A percentile compares a stretch with the other conserved stretches of the same genome.
Evolutionary conservation across 352 stramenopile genomes (phyloP).

Genomic region (Phytophthora tubulina): DNA sequence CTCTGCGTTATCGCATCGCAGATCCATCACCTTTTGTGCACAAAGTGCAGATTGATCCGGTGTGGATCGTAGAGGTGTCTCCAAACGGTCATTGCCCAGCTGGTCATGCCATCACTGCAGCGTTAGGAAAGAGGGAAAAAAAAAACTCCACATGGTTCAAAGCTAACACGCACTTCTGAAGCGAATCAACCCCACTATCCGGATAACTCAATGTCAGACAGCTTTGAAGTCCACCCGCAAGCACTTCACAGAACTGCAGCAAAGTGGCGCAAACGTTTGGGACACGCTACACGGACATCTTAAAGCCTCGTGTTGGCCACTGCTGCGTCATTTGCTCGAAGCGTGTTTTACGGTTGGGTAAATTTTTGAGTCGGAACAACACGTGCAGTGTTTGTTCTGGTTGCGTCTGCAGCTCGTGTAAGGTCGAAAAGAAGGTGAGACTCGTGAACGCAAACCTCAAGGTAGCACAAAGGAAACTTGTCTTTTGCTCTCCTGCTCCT

Average conservation of each 20-base stretch:
- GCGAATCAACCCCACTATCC: too few relatives aligned
- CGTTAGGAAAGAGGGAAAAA: too few relatives aligned
- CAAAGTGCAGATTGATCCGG: too few relatives aligned
- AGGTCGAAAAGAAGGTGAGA: slow-evolving; percentile 28
- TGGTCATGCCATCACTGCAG: too few relatives aligned
- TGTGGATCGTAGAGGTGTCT: too few relatives aligned
- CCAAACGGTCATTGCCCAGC: too few relatives aligned
- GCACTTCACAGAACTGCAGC: background rate
- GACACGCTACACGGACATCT: background rate
- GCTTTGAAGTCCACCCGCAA: too few relatives aligned
- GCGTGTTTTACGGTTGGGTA: background rate
- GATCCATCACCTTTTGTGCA: too few relatives aligned
- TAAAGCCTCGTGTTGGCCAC: background rate
- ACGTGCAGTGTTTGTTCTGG: background rate
- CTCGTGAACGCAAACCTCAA: slow-evolving; percentile 18
- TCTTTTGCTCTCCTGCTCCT: background rate
- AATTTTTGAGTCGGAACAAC: background rate
- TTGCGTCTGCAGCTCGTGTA: slow-evolving; percentile 19
- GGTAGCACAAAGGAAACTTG: background rate
- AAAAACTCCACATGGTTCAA: too few relatives aligned
- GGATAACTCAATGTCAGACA: too few relatives aligned
- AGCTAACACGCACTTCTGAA: too few relatives aligned
- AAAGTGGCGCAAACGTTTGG: slow-evolving; percentile 1
- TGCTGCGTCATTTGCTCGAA: background rate
- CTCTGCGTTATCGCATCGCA: too few relatives aligned